These are phyloP conservation scores for Trichosanthes truncata DNA, from an alignment of 306 rosid species.

Conservation along the genomic window DNA sequence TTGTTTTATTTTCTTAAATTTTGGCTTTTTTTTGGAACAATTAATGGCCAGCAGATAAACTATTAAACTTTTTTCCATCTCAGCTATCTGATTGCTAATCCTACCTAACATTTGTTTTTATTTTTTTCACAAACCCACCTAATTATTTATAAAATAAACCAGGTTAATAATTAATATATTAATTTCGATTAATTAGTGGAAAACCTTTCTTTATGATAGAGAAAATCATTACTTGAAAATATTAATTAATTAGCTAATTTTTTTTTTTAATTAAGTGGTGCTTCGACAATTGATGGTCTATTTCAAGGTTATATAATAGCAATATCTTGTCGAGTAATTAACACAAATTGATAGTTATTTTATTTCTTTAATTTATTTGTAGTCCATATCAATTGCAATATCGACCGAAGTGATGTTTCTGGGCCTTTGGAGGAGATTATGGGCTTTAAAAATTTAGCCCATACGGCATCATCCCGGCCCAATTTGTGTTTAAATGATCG, in stretches of 20 bases:
- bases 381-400: background rate
- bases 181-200: slow-evolving; percentile 2
- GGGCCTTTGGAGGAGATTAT: background rate
- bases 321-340: slow-evolving; percentile 5
- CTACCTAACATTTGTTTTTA: slow-evolving; percentile 8
- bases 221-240: background rate
- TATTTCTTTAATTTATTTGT: background rate
- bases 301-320: slow-evolving; percentile 3
- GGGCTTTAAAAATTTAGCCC: background rate
- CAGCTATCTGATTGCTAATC: background rate
- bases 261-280: background rate
- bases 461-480: background rate
- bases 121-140: slow-evolving; percentile 4
- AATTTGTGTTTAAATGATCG: background rate
- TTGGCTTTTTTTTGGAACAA: background rate
- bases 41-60: background rate
- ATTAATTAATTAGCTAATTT: background rate
- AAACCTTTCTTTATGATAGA: background rate
- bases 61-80: background rate
- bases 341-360: background rate
- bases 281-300: background rate
- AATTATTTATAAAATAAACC: background rate
- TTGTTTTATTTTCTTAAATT: background rate
- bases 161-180: background rate
- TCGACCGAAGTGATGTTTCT: background rate